These are phyloP conservation scores for Eucalyptus albens DNA, from an alignment of 345 rosid genomes.

Conservation along the genomic window DNA sequence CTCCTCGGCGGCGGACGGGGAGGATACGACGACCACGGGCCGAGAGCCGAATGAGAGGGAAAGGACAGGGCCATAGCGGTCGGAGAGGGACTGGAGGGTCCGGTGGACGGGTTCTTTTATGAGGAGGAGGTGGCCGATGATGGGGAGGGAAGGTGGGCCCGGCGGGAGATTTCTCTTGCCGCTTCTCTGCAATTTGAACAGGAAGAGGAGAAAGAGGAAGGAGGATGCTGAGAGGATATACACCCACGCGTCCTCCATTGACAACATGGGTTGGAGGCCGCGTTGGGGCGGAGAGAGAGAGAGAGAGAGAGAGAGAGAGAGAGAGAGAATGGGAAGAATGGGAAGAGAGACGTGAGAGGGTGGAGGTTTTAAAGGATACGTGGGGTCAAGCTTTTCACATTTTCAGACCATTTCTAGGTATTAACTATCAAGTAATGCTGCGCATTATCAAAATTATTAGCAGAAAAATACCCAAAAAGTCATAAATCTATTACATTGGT, in stretches of 20 bases:
- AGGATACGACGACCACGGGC: constrained; percentile 18
- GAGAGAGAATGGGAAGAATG: not conserved
- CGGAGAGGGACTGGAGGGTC: constrained; percentile 5
- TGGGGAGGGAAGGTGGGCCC: constrained; percentile 23
- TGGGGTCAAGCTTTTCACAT: no score
- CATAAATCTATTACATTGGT: no score
- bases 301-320: no score
- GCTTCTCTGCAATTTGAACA: constrained; percentile 1
- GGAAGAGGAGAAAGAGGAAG: not conserved
- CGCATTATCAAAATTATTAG: no score
- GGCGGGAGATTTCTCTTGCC: constrained; percentile 22
- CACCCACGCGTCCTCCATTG: not conserved
- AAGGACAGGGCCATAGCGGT: constrained; percentile 16
- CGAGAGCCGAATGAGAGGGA: constrained; percentile 17
- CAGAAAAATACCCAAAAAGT: no score
- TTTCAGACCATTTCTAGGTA: no score
- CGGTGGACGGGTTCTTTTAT: constrained; percentile 20
- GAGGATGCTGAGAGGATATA: not conserved
- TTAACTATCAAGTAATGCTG: no score
- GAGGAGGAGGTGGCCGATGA: constrained; percentile 35
- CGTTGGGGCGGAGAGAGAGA: no score
- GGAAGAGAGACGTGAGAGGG: no score
- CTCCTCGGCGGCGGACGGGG: constrained; percentile 20
- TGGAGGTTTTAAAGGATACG: no score
- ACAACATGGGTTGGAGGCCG: no score